Percentiles rank a stretch among this genome's conserved stretches.
Conservation (phyloP, 805 yeast genomes). For the Candida sakaeoensis region DNA sequence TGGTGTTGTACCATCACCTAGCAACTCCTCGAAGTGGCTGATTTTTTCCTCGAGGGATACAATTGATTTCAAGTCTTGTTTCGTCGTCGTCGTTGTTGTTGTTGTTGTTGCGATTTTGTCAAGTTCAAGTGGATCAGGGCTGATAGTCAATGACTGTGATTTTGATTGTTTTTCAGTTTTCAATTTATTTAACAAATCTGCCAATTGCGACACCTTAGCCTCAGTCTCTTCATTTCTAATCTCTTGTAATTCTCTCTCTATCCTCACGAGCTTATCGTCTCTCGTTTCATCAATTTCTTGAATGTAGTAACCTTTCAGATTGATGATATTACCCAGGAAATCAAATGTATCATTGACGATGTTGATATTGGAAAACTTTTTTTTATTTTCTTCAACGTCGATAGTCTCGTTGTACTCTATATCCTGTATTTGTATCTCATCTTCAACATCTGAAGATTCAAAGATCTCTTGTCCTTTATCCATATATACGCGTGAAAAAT, state of each 20-base stretch:
- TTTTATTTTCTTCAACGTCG: constrained; percentile 10
- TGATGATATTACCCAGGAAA: constrained; percentile 33
- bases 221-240: constrained; percentile 13
- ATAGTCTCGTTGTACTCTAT: constrained; percentile 13
- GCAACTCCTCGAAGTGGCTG: constrained; percentile 16
- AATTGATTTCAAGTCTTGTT: constrained; percentile 10
- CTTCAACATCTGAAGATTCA: constrained; percentile 46
- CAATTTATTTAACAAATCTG: constrained; percentile 10
- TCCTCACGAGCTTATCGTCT: constrained; percentile 35
- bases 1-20: constrained; percentile 19
- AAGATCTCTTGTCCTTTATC: constrained; percentile 32
- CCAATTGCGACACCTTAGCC: neutral
- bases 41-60: constrained; percentile 26
- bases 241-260: constrained; percentile 38
- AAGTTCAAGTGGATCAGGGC: neutral
- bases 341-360: constrained; percentile 25
- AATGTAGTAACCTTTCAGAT: constrained; percentile 23
- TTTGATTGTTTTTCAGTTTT: constrained; percentile 1
- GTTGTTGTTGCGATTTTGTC: constrained; percentile 8
- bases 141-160: neutral
- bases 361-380: constrained; percentile 5
- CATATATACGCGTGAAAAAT: constrained; percentile 8
- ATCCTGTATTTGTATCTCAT: constrained; percentile 13
- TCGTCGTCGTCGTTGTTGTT: constrained; percentile 4
- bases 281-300: constrained; percentile 29